A percentile compares a stretch with the other conserved stretches of the same genome.
These are phyloP conservation scores for Tremellales sp. DNA, from an alignment of 1,284 basidiomycete genomes.

Conservation along the genomic window DNA sequence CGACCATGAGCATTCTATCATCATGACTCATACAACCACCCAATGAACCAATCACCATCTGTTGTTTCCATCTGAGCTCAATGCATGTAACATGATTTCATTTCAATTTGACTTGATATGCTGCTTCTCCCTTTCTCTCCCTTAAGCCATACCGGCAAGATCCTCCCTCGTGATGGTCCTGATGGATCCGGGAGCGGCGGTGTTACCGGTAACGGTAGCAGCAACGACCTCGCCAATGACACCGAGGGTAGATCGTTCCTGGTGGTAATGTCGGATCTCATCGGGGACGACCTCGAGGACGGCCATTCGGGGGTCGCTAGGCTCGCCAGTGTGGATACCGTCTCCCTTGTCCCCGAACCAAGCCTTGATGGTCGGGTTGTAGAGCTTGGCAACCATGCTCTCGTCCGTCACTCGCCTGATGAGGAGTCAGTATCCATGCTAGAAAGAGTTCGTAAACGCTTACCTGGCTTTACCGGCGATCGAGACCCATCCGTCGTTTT, in stretches of 20 bases:
- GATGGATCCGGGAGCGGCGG: conserved; percentile 61
- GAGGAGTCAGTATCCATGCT: not conserved
- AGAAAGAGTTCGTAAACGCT: conserved; percentile 8
- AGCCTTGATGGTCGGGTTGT: conserved; percentile 61
- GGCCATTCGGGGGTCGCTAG: conserved; percentile 72
- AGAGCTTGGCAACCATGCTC: conserved; percentile 64
- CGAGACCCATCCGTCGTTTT: conserved; percentile 76
- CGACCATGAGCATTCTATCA: conserved; percentile 17
- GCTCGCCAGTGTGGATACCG: conserved; percentile 76
- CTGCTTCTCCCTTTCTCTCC: conserved; percentile 13
- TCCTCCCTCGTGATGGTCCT: conserved; percentile 61
- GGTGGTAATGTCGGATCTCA: conserved; percentile 71
- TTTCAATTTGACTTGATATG: not conserved
- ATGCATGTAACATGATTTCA: conserved; percentile 9
- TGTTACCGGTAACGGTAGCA: conserved; percentile 57
- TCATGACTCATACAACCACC: not conserved
- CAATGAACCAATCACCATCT: not conserved
- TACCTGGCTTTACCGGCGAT: conserved; percentile 65
- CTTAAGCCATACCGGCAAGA: conserved; percentile 45
- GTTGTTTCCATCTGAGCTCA: conserved; percentile 4
- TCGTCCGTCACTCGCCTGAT: conserved; percentile 59
- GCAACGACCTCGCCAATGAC: conserved; percentile 57
- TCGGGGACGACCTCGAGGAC: conserved; percentile 76
- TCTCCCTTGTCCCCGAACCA: conserved; percentile 88
- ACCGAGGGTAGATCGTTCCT: conserved; percentile 52